phyloP scores from a whole-genome alignment of 768 basidiomycete genomes.

The Kwoniella pini region DNA sequence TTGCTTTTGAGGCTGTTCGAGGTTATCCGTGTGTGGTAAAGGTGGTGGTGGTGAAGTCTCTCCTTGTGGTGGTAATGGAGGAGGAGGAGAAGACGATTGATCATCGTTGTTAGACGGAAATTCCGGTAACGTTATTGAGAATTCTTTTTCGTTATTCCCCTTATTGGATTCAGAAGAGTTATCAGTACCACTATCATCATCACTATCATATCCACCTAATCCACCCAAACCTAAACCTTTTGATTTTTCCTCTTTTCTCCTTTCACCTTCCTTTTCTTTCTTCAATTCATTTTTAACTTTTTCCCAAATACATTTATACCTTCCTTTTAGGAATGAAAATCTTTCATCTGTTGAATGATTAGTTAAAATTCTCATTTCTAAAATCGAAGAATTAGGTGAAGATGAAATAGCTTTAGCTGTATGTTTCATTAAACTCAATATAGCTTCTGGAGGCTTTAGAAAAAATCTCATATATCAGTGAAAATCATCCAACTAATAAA shows the following conservation, averaged over 20 bases:
- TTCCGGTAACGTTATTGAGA: slow-evolving; percentile 8
- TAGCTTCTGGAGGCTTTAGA: slow-evolving; percentile 57
- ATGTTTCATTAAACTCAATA: slow-evolving; percentile 70
- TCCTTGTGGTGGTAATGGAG: background rate
- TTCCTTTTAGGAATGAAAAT: slow-evolving; percentile 78
- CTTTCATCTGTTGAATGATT: slow-evolving; percentile 76
- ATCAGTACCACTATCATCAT: background rate
- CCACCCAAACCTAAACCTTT: slow-evolving; percentile 10
- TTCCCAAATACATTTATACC: slow-evolving; percentile 70
- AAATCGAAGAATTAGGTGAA: slow-evolving; percentile 74
- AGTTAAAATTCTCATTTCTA: slow-evolving; percentile 85
- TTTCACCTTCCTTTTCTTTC: slow-evolving; percentile 4
- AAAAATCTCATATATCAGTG: background rate
- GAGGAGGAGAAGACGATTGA: background rate
- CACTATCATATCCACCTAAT: slow-evolving; percentile 22
- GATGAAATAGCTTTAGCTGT: slow-evolving; percentile 70
- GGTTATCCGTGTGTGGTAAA: background rate
- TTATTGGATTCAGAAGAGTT: too few relatives aligned
- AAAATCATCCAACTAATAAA: too few relatives aligned
- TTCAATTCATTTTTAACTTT: slow-evolving; percentile 58
- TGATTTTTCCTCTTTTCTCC: slow-evolving; percentile 3
- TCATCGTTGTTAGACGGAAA: slow-evolving; percentile 3
- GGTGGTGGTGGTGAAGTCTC: background rate
- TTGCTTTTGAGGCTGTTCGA: too few relatives aligned
- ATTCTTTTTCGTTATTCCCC: too few relatives aligned